Percentiles rank a stretch among this genome's conserved stretches.
These are phyloP conservation scores for Rhodosporidiobolus odoratus DNA, from an alignment of 768 basidiomycete species.

Conservation along the genomic window DNA sequence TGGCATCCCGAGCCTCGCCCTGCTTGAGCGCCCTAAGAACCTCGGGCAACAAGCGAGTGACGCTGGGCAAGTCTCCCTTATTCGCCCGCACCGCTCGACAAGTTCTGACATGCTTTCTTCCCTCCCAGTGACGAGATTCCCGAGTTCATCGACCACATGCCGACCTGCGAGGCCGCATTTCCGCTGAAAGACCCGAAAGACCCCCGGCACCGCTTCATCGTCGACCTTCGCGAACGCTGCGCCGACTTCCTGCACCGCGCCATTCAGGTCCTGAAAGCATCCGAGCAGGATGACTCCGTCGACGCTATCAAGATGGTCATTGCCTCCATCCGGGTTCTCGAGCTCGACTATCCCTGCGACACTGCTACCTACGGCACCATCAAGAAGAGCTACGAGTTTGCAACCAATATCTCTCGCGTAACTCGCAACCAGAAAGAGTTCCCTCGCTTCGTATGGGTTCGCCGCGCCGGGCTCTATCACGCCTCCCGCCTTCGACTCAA, in stretches of 20 bases:
- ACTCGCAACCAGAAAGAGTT: slow-evolving; percentile 59
- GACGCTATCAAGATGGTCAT: slow-evolving; percentile 73
- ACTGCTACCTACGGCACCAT: slow-evolving; percentile 27
- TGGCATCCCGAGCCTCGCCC: slow-evolving; percentile 64
- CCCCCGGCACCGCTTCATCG: slow-evolving; percentile 61
- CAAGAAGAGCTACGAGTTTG: slow-evolving; percentile 45
- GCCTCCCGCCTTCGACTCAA: slow-evolving; percentile 40
- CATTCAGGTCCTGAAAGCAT: slow-evolving; percentile 64
- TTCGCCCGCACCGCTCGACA: not conserved
- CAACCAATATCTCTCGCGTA: slow-evolving; percentile 30
- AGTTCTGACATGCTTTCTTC: not conserved
- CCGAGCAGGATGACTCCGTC: slow-evolving; percentile 52
- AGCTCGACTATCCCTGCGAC: slow-evolving; percentile 52
- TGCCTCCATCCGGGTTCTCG: slow-evolving; percentile 60
- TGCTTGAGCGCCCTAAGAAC: slow-evolving; percentile 55
- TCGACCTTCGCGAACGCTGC: slow-evolving; percentile 57
- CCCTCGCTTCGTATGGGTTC: slow-evolving; percentile 54
- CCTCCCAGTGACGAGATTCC: slow-evolving; percentile 62
- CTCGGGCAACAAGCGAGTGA: slow-evolving; percentile 59
- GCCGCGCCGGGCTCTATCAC: slow-evolving; percentile 41
- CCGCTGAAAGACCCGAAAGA: slow-evolving; percentile 64
- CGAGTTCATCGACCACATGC: slow-evolving; percentile 66
- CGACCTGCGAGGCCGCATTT: slow-evolving; percentile 62
- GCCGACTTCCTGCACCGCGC: slow-evolving; percentile 67
- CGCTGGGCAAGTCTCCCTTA: slow-evolving; percentile 55